Percentiles rank a stretch among this genome's conserved stretches.
These are phyloP conservation scores for Citrus mangshanensis DNA, from an alignment of 345 rosid genomes.

Conservation along the genomic window DNA sequence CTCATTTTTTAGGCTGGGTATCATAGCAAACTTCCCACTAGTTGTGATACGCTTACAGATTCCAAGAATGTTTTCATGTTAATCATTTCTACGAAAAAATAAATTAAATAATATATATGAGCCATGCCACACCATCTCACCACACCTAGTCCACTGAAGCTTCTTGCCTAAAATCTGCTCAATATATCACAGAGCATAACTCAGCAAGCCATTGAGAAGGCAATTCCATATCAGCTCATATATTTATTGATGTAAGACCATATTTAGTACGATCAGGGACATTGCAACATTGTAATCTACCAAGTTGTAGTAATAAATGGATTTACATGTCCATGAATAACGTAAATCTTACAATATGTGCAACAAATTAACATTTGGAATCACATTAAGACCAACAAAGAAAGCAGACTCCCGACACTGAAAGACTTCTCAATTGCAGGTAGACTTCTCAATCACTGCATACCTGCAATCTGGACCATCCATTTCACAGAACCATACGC, in stretches of 20 bases:
- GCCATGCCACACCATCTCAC: background rate
- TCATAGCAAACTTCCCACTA: background rate
- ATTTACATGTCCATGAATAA: background rate
- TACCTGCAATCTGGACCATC: background rate
- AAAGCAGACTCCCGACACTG: background rate
- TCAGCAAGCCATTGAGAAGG: background rate
- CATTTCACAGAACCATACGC: background rate
- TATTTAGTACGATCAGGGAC: background rate
- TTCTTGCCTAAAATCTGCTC: background rate
- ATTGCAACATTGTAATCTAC: background rate
- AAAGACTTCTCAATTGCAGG: background rate
- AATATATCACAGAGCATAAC: background rate
- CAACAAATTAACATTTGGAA: background rate
- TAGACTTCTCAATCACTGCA: background rate
- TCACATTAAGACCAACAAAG: background rate
- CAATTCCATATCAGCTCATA: background rate
- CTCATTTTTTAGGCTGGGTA: background rate
- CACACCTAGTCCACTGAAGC: background rate
- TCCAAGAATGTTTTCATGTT: background rate
- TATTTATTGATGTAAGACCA: background rate
- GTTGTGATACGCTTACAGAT: background rate
- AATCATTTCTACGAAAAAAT: background rate
- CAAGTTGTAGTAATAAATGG: background rate
- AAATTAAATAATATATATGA: background rate
- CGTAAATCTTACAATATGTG: background rate